Conservation (phyloP, 768 basidiomycete genomes). For the Pisolithus albus region DNA sequence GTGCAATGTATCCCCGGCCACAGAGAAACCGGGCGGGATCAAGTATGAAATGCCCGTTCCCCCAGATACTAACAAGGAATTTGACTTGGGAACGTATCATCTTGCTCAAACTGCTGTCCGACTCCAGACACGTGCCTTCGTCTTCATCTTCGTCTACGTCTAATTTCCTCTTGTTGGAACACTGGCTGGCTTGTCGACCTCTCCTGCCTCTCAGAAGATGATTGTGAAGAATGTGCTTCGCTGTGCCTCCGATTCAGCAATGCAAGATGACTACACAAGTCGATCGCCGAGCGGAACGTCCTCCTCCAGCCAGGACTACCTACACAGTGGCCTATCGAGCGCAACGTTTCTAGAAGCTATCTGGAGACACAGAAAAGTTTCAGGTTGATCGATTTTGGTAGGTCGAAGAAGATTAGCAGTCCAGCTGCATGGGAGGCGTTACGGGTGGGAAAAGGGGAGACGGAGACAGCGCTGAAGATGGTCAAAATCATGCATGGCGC, state of each 20-base stretch:
- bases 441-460: too few relatives aligned
- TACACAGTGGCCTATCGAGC: slow-evolving; percentile 14
- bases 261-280: slow-evolving; percentile 35
- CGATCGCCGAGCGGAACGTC: slow-evolving; percentile 37
- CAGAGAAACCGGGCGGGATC: not conserved
- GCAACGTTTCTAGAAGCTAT: not conserved
- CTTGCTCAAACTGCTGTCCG: not conserved
- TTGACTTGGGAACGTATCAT: not conserved
- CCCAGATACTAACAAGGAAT: not conserved
- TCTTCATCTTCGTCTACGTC: slow-evolving; percentile 21
- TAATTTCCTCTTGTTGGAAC: slow-evolving; percentile 40
- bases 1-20: not conserved
- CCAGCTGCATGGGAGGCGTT: too few relatives aligned
- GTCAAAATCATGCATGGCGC: too few relatives aligned
- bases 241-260: slow-evolving; percentile 36
- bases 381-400: slow-evolving; percentile 48
- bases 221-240: slow-evolving; percentile 33
- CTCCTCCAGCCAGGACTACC: slow-evolving; percentile 38
- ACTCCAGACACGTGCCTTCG: too few relatives aligned
- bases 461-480: too few relatives aligned
- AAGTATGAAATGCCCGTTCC: slow-evolving; percentile 1
- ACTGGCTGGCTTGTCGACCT: slow-evolving; percentile 34
- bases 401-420: slow-evolving; percentile 16
- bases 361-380: slow-evolving; percentile 25
- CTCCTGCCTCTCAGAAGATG: slow-evolving; percentile 28